Evolutionary conservation across 495 filamentous ascomycete genomes (phyloP), one percentile per base, ranked within the genome.

Genomic region (Collariella sp.): DNA sequence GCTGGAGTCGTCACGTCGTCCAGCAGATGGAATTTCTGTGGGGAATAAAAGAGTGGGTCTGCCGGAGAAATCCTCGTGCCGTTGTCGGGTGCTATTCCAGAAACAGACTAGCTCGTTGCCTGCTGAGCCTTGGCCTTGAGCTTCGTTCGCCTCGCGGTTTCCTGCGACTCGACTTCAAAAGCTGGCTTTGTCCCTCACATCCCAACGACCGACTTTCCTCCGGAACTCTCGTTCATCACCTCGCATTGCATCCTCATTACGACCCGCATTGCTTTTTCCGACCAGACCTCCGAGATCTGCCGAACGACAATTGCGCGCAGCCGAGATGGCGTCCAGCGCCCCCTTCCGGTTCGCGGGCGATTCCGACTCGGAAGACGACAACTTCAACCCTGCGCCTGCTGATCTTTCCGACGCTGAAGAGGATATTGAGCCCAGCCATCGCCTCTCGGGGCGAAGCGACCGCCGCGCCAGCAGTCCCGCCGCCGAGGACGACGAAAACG

Each of bases 351-450:
- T 52, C 42, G 61, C 55, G 20, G 65, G 61, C 59, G 85, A 84
- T 52, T 87, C 84, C 50, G 86, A 87, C 20, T 67, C 63, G 24
- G 86, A 89, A 49, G 86, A 89, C 51, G 86, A 88, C 59, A 83
- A 88, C 59, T 91, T 91, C 71, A 89, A 91, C 64, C 87, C 87
- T 26, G 76, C 73, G 22, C 79, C 81, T 10, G 81, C 73, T 46
- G 81, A 86, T 49, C 67, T 83, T 3, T 89, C 86, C 5, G 86
- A 87, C 54, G 79, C 80, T 40, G 87, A 89, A 44, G 57, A 62
- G 10, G 55, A 59, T 6, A 50, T 35, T 11, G 36, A 35, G 40
- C 16, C n/a, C 15, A 40, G 31, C 11, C 29, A 51, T 2, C 52
- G 43, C 29, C 39, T 34, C 20, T 15, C 41, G 13, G 33, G 36